A percentile compares a stretch with the other conserved stretches of the same genome.
Conservation (phyloP, 805 yeast genomes). For the Candida boleticola region DNA sequence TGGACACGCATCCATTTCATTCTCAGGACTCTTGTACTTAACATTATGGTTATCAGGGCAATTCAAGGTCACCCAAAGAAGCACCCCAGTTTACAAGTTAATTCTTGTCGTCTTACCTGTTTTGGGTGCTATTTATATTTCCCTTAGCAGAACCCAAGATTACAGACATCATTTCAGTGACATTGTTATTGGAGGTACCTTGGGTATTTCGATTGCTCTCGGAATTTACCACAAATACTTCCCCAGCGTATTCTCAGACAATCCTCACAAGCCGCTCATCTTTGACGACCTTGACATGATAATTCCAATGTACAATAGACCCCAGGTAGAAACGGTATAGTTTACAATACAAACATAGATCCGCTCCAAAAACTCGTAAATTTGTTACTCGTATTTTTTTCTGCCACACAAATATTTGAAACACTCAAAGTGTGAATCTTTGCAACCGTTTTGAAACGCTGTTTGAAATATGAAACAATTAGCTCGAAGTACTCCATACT, state of each 20-base stretch:
- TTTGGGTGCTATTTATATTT: conserved; percentile 29
- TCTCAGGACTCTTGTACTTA: conserved; percentile 47
- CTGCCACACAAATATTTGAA: too few species aligned
- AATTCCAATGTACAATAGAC: conserved; percentile 9
- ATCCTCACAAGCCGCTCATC: conserved; percentile 10
- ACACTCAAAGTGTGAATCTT: too few species aligned
- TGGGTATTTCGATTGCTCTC: conserved; percentile 29
- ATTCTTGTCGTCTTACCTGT: conserved; percentile 22
- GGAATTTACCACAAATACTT: conserved; percentile 30
- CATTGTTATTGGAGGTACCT: conserved; percentile 27
- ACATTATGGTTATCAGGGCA: conserved; percentile 50
- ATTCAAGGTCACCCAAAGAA: conserved; percentile 17
- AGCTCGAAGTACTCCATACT: too few species aligned
- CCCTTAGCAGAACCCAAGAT: conserved; percentile 34
- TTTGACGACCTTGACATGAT: conserved; percentile 8
- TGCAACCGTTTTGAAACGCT: too few species aligned
- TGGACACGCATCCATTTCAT: conserved; percentile 56
- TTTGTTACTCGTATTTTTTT: too few species aligned
- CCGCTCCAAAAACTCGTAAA: too few species aligned
- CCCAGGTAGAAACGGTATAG: background rate
- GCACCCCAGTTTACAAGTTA: conserved; percentile 17
- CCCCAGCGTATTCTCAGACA: conserved; percentile 10
- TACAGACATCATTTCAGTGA: conserved; percentile 39
- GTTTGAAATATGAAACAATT: too few species aligned
- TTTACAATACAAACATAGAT: too few species aligned